Conservation (phyloP, 345 rosid genomes). For the Citrus unshiu region DNA sequence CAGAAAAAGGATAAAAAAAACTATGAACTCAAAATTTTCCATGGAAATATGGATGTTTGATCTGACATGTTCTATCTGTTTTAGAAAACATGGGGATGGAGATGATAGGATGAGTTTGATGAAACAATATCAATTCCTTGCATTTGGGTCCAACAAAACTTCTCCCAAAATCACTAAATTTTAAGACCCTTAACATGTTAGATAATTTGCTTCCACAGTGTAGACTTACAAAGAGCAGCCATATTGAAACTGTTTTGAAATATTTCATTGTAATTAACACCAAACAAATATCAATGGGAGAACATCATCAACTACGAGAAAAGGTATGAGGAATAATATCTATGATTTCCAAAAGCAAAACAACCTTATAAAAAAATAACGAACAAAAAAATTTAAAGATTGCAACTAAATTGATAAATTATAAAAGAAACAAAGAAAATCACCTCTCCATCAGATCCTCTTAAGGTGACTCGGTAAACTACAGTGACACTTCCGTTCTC, state of each 20-base stretch:
- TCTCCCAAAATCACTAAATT: not conserved
- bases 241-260: not conserved
- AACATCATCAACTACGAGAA: not conserved
- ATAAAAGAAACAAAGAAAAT: too few species aligned
- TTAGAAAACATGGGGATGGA: not conserved
- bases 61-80: not conserved
- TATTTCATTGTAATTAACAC: not conserved
- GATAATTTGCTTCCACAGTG: not conserved
- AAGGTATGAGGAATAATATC: not conserved
- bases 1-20: not conserved
- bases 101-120: not conserved
- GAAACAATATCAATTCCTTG: not conserved
- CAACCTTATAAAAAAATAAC: not conserved
- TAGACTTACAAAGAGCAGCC: not conserved
- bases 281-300: not conserved
- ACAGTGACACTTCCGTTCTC: conserved; percentile 87
- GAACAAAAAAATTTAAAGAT: not conserved
- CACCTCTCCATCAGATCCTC: conserved; percentile 97
- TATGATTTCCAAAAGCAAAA: not conserved
- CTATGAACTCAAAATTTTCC: not conserved
- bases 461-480: conserved; percentile 85
- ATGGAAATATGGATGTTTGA: not conserved
- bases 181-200: not conserved
- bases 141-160: not conserved
- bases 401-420: not conserved